phyloP scores from a whole-genome alignment of 1,139 yeast genomes.

The Debaryomycetaceae sp. region DNA sequence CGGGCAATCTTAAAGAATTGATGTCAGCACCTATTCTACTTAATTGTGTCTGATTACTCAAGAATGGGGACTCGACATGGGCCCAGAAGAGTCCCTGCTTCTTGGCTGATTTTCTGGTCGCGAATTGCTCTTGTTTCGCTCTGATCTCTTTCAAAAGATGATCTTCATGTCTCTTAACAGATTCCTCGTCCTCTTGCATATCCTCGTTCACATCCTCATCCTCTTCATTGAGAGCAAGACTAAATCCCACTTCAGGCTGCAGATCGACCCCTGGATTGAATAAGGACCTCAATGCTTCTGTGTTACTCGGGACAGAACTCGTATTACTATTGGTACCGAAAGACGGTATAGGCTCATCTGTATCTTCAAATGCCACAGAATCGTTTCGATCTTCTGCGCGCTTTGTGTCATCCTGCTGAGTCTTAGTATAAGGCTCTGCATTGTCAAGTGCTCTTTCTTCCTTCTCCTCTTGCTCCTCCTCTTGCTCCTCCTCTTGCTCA shows the following conservation, averaged over 20 bases:
- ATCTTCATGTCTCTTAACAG: slow-evolving; percentile 2
- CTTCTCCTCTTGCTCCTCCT: neutral
- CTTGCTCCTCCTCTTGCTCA: slow-evolving; percentile 19
- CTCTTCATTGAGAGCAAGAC: slow-evolving; percentile 30
- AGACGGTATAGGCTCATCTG: slow-evolving; percentile 51
- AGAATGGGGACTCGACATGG: slow-evolving; percentile 81
- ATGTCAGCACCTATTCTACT: slow-evolving; percentile 46
- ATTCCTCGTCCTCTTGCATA: slow-evolving; percentile 15
- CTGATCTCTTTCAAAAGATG: slow-evolving; percentile 30
- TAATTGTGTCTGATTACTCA: slow-evolving; percentile 78
- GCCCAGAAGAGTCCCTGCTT: slow-evolving; percentile 69
- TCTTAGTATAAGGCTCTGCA: slow-evolving; percentile 5
- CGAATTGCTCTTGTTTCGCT: slow-evolving; percentile 25
- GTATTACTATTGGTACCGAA: slow-evolving; percentile 29
- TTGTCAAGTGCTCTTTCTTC: neutral
- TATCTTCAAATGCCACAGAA: slow-evolving; percentile 11
- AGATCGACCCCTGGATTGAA: slow-evolving; percentile 46
- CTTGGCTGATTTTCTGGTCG: slow-evolving; percentile 5
- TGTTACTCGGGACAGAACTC: slow-evolving; percentile 31
- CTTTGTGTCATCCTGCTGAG: slow-evolving; percentile 12
- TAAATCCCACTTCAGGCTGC: slow-evolving; percentile 17
- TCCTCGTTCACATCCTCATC: slow-evolving; percentile 37
- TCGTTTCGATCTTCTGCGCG: slow-evolving; percentile 9
- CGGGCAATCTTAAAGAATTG: slow-evolving; percentile 31
- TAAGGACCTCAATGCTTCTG: slow-evolving; percentile 61